A percentile compares a stretch with the other conserved stretches of the same genome.
These are phyloP conservation scores for Cryptococcus wingfieldii DNA, from an alignment of 1,284 basidiomycete species.

Conservation along the genomic window DNA sequence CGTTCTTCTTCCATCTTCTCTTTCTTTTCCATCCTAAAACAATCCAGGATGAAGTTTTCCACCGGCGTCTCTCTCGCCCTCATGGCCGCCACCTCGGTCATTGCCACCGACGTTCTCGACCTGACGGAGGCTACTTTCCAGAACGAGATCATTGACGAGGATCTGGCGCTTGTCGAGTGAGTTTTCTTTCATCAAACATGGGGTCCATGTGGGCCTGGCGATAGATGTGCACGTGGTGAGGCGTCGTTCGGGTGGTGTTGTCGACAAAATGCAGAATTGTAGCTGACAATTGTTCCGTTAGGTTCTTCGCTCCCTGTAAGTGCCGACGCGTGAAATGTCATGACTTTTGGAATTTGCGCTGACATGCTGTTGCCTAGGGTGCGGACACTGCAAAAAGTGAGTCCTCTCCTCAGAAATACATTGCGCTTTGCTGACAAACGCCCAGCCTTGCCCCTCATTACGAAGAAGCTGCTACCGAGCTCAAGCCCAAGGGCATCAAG, in stretches of 20 bases:
- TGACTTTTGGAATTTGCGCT: neutral
- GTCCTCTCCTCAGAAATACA: neutral
- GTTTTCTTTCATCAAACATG: conserved; percentile 2
- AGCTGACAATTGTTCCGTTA: conserved; percentile 5
- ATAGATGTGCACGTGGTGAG: neutral
- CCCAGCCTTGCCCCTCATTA: conserved; percentile 76
- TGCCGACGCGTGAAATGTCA: neutral
- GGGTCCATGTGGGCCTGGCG: neutral
- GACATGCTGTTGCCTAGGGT: conserved; percentile 25
- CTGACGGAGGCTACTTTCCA: conserved; percentile 71
- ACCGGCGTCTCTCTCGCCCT: conserved; percentile 20
- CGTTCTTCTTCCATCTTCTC: neutral
- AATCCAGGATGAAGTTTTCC: conserved; percentile 7
- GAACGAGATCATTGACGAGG: conserved; percentile 62
- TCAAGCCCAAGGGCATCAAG: conserved; percentile 82
- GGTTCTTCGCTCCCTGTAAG: conserved; percentile 49
- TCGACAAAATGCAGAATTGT: neutral
- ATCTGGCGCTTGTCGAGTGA: conserved; percentile 85
- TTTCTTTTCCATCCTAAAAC: neutral
- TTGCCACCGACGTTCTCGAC: conserved; percentile 66
- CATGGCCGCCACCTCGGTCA: conserved; percentile 22
- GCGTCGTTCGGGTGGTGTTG: neutral
- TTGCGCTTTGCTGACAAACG: neutral
- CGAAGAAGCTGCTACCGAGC: conserved; percentile 87
- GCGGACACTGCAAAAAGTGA: conserved; percentile 50